These are phyloP conservation scores for Verticillium alfalfae DNA, from an alignment of 2,329 filamentous ascomycete species.

Conservation along the genomic window DNA sequence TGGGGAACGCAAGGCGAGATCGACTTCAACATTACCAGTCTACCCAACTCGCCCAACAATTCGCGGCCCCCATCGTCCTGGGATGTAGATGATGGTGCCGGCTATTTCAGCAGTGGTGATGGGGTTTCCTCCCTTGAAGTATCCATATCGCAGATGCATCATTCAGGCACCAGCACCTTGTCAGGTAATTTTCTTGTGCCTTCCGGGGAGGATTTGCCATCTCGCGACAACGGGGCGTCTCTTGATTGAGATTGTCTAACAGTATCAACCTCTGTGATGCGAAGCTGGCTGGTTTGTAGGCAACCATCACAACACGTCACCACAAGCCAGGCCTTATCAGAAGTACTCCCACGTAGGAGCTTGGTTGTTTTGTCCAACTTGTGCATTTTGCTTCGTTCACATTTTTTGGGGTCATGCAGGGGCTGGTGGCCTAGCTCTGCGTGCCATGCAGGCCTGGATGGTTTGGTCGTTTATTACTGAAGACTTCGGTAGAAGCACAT, in stretches of 20 bases:
- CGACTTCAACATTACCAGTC: slow-evolving; percentile 1
- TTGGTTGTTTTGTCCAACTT: neutral
- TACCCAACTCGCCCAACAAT: neutral
- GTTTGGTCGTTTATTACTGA: neutral
- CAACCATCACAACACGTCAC: too few relatives aligned
- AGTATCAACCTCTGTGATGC: neutral
- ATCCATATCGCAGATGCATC: neutral
- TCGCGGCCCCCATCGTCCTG: neutral
- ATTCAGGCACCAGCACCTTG: neutral
- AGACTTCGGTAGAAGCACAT: neutral
- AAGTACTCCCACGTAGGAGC: neutral
- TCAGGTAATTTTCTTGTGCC: neutral
- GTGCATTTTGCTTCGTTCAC: neutral
- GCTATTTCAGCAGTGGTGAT: neutral
- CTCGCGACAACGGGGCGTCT: neutral
- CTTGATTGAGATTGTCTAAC: neutral
- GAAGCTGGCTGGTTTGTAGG: too few relatives aligned
- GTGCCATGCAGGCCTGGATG: neutral
- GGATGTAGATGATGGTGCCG: neutral
- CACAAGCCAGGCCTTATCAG: too few relatives aligned
- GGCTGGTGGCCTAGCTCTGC: neutral
- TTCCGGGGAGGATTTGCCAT: neutral
- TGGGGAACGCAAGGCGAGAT: slow-evolving; percentile 1
- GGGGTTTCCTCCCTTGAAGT: neutral
- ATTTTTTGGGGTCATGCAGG: neutral